Base-by-base conservation (phyloP, 208 protist species). In the Naegleria lovaniensis region DNA sequence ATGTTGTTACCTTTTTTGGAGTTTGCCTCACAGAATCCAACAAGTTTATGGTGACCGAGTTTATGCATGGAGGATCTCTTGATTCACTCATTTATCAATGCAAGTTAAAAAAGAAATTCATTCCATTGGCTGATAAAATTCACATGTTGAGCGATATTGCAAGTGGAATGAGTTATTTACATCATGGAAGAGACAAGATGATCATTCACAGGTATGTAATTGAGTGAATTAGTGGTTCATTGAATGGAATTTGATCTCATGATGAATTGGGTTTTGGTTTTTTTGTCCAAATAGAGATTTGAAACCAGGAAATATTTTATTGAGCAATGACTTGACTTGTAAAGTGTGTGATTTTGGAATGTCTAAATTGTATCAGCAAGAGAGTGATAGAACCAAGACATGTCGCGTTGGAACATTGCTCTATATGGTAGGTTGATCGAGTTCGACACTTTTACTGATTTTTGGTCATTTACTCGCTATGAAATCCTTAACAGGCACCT, bases 141-240 rank as follows among this genome's bases (percentile, higher is more conserved):
- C 29, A 84, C 33, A 84, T 84, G 9, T 36, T 84, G 29, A 19
- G 11, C 15, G 76, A 36, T 16, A 33, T 84, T 33, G 11, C 76
- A 36, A 84, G 76, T 38, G 76, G 76, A 40, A 36, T 84, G 22
- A 84, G 15, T 84, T 84, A 84, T 84, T 84, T 84, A 36, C 76
- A 84, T 33, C 33, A 16, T 84, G 11, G 16, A 84, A 40, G 11
- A 36, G 29, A 33, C 39, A 16, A 16, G 33, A 38, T 15, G 11
- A 67, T 67, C 55, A 67, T 67, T 67, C 55, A 67, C 19, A 67
- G 55, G 55, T 67, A 67, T 22, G 55, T 67, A n/a, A n/a, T n/a
- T n/a, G 19, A 67, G 22, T 67, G 22, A 29, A 67, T 29, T 2
- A 67, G 22, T n/a, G n/a, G n/a, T n/a, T n/a, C n/a, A n/a, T n/a